Percentiles rank a stretch among this genome's conserved stretches.
These are phyloP conservation scores for Arthrobotrys conoides DNA, from an alignment of 2,329 filamentous ascomycete genomes.

Conservation along the genomic window DNA sequence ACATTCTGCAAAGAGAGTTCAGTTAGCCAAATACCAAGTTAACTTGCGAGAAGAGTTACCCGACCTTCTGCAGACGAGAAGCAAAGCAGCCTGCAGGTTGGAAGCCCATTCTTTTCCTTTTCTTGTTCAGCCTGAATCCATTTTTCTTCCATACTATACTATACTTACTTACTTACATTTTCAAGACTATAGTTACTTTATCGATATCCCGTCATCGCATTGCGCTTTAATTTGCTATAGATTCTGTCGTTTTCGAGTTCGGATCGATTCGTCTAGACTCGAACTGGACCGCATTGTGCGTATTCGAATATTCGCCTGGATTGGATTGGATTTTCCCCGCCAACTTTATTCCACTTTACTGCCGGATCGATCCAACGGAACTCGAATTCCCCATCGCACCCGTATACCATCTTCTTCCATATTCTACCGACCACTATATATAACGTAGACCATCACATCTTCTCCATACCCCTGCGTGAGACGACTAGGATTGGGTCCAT, in stretches of 20 bases:
- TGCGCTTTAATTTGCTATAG: neutral
- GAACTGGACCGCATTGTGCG: neutral
- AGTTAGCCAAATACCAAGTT: neutral
- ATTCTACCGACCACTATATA: neutral
- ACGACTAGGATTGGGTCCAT: neutral
- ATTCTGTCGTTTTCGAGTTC: neutral
- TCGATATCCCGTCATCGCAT: slow-evolving; percentile 11
- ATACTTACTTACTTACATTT: neutral
- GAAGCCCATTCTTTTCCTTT: slow-evolving; percentile 2
- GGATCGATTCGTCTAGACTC: neutral
- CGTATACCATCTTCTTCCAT: neutral
- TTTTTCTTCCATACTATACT: neutral
- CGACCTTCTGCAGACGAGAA: neutral
- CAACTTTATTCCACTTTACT: slow-evolving; percentile 12
- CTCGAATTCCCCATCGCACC: neutral
- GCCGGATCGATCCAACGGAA: slow-evolving; percentile 2
- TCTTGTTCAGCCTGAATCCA: slow-evolving; percentile 30
- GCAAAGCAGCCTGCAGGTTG: neutral
- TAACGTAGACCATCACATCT: neutral
- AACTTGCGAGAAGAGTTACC: neutral
- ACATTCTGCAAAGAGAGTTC: neutral
- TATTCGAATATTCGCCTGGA: neutral
- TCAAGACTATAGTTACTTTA: neutral
- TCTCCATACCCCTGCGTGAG: neutral
- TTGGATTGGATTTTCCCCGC: neutral